Evolutionary conservation across 164 flowering plant genomes (phyloP).

Genomic region (grape (Vitis vinifera)): DNA sequence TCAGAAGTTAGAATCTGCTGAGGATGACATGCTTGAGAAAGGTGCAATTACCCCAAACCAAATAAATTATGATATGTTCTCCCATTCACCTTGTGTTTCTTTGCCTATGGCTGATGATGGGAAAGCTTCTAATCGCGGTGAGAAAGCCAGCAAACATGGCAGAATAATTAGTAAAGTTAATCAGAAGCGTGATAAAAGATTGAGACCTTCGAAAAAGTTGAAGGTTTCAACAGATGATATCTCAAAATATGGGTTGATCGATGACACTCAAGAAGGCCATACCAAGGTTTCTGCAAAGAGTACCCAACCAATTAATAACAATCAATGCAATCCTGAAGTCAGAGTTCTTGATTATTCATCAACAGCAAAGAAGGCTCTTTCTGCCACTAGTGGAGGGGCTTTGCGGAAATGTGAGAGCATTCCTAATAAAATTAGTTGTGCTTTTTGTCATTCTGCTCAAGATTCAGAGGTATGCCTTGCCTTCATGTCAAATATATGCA

Average conservation of each 20-base stretch:
- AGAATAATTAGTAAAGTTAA: background rate
- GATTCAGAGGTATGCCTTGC: conserved; percentile 61
- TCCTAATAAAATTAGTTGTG: conserved; percentile 44
- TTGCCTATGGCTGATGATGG: background rate
- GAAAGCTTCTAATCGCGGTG: background rate
- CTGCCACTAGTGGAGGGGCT: conserved; percentile 13
- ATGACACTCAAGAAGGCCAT: conserved; percentile 11
- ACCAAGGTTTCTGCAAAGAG: conserved; percentile 13
- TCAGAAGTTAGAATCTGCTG: conserved; percentile 8
- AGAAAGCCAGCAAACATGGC: conserved; percentile 1
- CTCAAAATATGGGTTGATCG: conserved; percentile 14
- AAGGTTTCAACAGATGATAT: conserved; percentile 22
- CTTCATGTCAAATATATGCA: background rate
- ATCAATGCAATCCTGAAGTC: conserved; percentile 10
- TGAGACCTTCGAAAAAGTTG: conserved; percentile 21
- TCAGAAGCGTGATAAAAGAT: conserved; percentile 3
- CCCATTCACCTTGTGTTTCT: background rate
- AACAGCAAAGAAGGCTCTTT: conserved; percentile 18
- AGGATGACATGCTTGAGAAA: conserved; percentile 2
- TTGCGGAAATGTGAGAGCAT: conserved; percentile 44
- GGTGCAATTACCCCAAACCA: background rate
- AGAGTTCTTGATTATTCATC: conserved; percentile 11
- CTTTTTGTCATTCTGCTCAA: conserved; percentile 73
- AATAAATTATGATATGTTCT: conserved; percentile 1
- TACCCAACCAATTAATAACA: conserved; percentile 6